Evolutionary conservation across 805 yeast genomes (phyloP).

Genomic region (Saturnispora kantuleensis): DNA sequence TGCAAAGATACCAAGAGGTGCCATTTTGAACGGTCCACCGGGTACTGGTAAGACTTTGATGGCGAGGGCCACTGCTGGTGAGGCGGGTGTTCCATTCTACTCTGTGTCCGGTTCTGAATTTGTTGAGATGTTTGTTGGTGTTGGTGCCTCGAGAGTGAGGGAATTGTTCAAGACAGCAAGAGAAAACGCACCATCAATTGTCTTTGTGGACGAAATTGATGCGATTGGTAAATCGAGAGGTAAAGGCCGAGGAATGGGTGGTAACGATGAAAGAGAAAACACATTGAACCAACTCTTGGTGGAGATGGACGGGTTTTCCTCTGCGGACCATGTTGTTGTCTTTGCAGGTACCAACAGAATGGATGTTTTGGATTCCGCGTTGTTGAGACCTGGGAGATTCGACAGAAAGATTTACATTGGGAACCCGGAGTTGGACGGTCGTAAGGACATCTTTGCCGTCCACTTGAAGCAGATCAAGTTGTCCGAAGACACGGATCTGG

Average conservation of each 20-base stretch:
- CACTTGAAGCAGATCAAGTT: conserved; percentile 57
- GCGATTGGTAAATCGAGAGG: conserved; percentile 86
- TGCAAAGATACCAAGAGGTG: conserved; percentile 93
- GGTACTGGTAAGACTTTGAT: conserved; percentile 93
- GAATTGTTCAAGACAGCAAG: conserved; percentile 86
- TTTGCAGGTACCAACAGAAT: conserved; percentile 93
- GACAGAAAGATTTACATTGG: conserved; percentile 84
- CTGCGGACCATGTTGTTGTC: conserved; percentile 86
- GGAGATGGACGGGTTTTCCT: conserved; percentile 90
- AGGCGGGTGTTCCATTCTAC: conserved; percentile 88
- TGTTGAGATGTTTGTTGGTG: conserved; percentile 96
- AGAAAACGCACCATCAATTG: conserved; percentile 81
- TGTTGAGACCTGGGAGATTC: conserved; percentile 90
- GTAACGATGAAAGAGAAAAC: conserved; percentile 88
- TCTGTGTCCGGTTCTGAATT: conserved; percentile 92
- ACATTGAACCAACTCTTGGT: conserved; percentile 87
- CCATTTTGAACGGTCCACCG: conserved; percentile 88
- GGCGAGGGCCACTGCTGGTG: conserved; percentile 95
- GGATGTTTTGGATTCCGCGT: conserved; percentile 81
- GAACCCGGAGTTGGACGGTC: conserved; percentile 80
- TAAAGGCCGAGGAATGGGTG: conserved; percentile 65
- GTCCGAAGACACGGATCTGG: conserved; percentile 35
- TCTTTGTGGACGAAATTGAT: conserved; percentile 91
- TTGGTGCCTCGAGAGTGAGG: conserved; percentile 91
- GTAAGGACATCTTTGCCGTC: conserved; percentile 77